Percentiles rank a stretch among this genome's conserved stretches.
phyloP scores from a whole-genome alignment of 345 rosid genomes.

The Aurinia saxatilis region DNA sequence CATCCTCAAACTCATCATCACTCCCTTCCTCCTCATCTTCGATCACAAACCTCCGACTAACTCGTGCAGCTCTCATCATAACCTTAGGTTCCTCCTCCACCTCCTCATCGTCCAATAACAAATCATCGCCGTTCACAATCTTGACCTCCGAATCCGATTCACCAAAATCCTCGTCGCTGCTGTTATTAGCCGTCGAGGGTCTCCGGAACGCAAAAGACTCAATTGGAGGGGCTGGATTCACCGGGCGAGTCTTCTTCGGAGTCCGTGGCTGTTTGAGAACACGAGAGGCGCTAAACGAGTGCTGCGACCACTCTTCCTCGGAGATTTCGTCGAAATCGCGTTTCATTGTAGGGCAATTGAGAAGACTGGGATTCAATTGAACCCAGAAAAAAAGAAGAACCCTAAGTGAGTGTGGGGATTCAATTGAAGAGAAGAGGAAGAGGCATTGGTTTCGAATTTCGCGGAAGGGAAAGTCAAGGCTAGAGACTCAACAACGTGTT shows the following conservation, averaged over 20 bases:
- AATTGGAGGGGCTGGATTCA: slow-evolving; percentile 48
- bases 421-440: no score
- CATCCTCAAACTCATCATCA: slow-evolving; percentile 31
- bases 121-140: slow-evolving; percentile 24
- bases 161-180: slow-evolving; percentile 32
- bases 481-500: background rate
- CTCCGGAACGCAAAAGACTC: slow-evolving; percentile 68
- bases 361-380: background rate
- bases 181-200: slow-evolving; percentile 12
- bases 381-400: background rate
- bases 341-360: slow-evolving; percentile 37
- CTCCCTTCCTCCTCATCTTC: slow-evolving; percentile 72
- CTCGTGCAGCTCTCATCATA: slow-evolving; percentile 32
- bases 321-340: slow-evolving; percentile 77
- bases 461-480: background rate
- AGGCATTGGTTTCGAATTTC: background rate
- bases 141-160: slow-evolving; percentile 30
- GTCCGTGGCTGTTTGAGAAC: slow-evolving; percentile 41
- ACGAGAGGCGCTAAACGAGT: slow-evolving; percentile 75
- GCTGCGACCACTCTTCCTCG: slow-evolving; percentile 81
- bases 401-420: no score
- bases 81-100: slow-evolving; percentile 39
- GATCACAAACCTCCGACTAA: slow-evolving; percentile 60
- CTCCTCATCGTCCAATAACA: slow-evolving; percentile 29
- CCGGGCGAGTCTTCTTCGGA: slow-evolving; percentile 20